Conservation (phyloP, 2,329 filamentous ascomycete genomes). For the Fonsecaea erecta region DNA sequence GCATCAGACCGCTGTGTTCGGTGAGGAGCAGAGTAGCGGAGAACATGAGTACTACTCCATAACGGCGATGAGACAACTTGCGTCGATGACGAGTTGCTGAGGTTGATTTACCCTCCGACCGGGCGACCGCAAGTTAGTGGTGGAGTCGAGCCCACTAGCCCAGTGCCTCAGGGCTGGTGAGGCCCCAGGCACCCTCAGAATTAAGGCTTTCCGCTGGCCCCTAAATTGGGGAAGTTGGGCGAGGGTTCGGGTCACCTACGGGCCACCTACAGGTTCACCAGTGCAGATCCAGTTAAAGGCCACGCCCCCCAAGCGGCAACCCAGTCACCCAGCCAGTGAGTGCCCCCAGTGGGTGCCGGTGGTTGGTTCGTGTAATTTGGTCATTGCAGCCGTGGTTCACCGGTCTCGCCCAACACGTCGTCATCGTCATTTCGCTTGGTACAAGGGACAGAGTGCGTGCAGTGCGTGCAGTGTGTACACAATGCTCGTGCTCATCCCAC, state of each 20-base stretch:
- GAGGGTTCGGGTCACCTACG: background rate
- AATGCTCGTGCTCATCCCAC: background rate
- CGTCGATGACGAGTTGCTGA: background rate
- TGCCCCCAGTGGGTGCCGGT: background rate
- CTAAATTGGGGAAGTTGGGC: constrained; percentile 5
- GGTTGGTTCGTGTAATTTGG: background rate
- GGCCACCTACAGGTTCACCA: constrained; percentile 1
- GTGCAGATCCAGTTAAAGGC: constrained; percentile 10
- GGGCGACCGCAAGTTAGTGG: background rate
- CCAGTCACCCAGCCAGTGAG: no score
- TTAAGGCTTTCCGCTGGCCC: constrained; percentile 3
- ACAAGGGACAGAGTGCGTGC: background rate
- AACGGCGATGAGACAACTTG: no score
- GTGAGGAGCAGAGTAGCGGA: background rate
- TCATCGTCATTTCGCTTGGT: constrained; percentile 15
- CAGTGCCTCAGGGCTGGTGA: background rate
- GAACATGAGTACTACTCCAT: background rate
- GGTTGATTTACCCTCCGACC: constrained; percentile 19
- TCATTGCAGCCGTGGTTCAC: background rate
- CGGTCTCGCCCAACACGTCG: background rate
- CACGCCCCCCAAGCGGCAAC: background rate
- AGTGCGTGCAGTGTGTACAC: background rate
- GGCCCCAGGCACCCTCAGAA: background rate
- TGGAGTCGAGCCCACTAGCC: background rate
- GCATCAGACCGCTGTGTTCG: background rate